Evolutionary conservation across 1,284 basidiomycete genomes (phyloP), one percentile per base, ranked within the genome.

Genomic region (Cystobasidium sp.): DNA sequence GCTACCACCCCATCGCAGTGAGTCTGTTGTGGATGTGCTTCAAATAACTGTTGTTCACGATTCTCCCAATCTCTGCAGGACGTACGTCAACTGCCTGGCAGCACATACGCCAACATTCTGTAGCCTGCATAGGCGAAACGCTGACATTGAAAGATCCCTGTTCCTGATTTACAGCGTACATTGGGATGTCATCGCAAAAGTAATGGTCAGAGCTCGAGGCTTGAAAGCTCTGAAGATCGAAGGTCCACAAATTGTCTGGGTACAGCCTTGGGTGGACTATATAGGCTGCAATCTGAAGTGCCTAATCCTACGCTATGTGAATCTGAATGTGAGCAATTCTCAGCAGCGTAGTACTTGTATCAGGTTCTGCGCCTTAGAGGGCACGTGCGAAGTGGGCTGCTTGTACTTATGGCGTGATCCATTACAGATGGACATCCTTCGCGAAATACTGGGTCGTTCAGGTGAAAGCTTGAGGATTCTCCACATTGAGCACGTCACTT

Each of bases 401-500:
- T 2, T 31, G 5, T 31, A 1, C 31, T 31, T 31, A 31, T 31
- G 31, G 31, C 5, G 31, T 31, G 31, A 31, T 5, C 5, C 31
- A 5, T 31, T 31, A 31, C 44, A 66, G 64, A 59, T 71, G n/a
- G 44, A 59, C 3, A 41, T 46, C 20, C 59, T 71, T 10, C 43
- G 59, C 9, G 69, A 71, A 22, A 62, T 71, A 2, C 39, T 71
- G 8, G 44, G 47, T 20, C 43, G 69, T 37, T 61, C 56, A 9
- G 69, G 56, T 39, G 22, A 24, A 24, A 64, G 56, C 18, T 39
- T 71, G 9, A 22, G 51, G 5, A 71, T 37, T 16, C 47, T 71
- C 8, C 69, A 71, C 43, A 64, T 71, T 41, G 69, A 71, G 49
- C 69, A 71, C 41, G 51, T 71, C 37, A 64, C 69, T 22, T 63